A percentile compares a stretch with the other conserved stretches of the same genome.
Conservation (phyloP, 495 filamentous ascomycete species). For the Penicillium turbatum region DNA sequence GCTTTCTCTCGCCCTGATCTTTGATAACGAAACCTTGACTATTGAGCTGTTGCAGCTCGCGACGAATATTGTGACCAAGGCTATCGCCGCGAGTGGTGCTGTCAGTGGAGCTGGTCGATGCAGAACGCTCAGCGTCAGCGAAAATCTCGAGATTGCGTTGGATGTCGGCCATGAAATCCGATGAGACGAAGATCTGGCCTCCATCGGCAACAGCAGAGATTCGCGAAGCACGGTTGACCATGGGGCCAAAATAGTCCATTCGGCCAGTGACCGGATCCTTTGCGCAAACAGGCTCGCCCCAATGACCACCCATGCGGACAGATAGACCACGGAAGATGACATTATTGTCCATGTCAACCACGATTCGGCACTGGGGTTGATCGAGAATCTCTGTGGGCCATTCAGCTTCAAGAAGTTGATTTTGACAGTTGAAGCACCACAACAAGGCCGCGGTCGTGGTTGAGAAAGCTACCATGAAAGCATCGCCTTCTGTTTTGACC, state of each 20-base stretch:
- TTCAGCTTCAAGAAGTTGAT: slow-evolving; percentile 73
- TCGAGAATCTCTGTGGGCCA: slow-evolving; percentile 93
- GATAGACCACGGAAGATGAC: slow-evolving; percentile 89
- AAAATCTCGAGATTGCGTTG: slow-evolving; percentile 85
- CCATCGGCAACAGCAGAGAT: slow-evolving; percentile 94
- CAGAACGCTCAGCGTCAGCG: slow-evolving; percentile 66
- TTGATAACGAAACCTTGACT: slow-evolving; percentile 96
- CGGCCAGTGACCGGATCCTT: slow-evolving; percentile 91
- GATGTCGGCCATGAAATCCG: slow-evolving; percentile 94
- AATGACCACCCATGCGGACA: slow-evolving; percentile 96
- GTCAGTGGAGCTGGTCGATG: slow-evolving; percentile 64
- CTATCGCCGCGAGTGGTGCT: slow-evolving; percentile 60
- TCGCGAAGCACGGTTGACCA: slow-evolving; percentile 95
- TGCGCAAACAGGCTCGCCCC: slow-evolving; percentile 90
- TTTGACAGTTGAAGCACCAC: slow-evolving; percentile 91
- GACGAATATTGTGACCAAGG: slow-evolving; percentile 63
- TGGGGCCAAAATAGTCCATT: slow-evolving; percentile 99
- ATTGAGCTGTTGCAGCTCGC: slow-evolving; percentile 79
- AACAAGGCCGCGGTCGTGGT: slow-evolving; percentile 89
- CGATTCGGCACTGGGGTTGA: slow-evolving; percentile 76
- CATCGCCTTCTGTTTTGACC: slow-evolving; percentile 99
- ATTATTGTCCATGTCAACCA: slow-evolving; percentile 77
- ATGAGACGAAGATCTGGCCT: slow-evolving; percentile 92
- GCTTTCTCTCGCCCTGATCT: slow-evolving; percentile 84
- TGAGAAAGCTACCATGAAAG: slow-evolving; percentile 98